A percentile compares a stretch with the other conserved stretches of the same genome.
These are phyloP conservation scores for Ceratocystis harringtonii DNA, from an alignment of 2,329 filamentous ascomycete species.

Conservation along the genomic window DNA sequence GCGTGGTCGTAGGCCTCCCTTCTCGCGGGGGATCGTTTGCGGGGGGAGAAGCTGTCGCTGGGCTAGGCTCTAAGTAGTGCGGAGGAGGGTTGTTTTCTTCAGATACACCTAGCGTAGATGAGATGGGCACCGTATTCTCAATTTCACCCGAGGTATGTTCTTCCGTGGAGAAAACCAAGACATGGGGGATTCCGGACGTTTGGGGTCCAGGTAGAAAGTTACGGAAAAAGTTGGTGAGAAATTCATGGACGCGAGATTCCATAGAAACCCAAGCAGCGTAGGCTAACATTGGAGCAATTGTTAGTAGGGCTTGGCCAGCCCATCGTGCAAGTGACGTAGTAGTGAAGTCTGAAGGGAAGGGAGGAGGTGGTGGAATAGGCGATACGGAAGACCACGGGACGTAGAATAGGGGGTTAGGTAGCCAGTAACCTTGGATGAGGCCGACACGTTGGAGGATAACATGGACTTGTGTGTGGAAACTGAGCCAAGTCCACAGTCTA, in stretches of 20 bases:
- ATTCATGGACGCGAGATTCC: neutral
- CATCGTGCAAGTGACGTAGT: conserved; percentile 29
- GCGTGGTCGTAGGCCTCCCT: neutral
- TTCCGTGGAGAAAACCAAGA: neutral
- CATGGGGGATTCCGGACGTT: neutral
- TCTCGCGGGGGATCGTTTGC: neutral
- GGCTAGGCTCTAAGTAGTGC: neutral
- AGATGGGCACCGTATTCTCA: neutral
- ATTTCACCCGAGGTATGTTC: neutral
- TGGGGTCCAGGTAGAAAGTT: conserved; percentile 1
- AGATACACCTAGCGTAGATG: neutral
- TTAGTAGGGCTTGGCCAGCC: conserved; percentile 29
- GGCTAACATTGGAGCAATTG: conserved; percentile 32
- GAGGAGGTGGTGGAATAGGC: conserved; percentile 33
- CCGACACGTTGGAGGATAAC: conserved; percentile 38
- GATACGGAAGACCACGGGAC: conserved; percentile 39
- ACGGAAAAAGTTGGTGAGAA: conserved; percentile 1
- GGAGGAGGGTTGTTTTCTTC: neutral
- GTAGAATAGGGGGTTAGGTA: conserved; percentile 37
- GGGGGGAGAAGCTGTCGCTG: neutral
- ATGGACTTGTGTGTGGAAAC: conserved; percentile 35
- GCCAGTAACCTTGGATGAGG: conserved; percentile 28
- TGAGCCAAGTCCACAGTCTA: conserved; percentile 13
- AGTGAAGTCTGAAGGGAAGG: conserved; percentile 28
- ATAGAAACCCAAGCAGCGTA: conserved; percentile 32